Evolutionary conservation across 2,329 filamentous ascomycete species (phyloP), one percentile per base, ranked within the genome.

Genomic region (Ceratocystis eucalypticola): DNA sequence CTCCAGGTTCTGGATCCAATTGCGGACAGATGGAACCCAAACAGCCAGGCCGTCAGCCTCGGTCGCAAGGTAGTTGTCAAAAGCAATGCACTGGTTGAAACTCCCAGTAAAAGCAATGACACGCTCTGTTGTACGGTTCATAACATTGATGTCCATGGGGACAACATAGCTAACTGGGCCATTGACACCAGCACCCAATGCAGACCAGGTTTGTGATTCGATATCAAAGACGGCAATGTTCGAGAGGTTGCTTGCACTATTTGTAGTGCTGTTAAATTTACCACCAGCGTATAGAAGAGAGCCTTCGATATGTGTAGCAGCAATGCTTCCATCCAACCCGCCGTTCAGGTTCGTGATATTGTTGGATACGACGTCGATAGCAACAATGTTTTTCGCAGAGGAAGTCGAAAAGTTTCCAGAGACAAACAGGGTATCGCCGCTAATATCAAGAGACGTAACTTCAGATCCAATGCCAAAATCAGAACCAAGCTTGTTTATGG

Each of bases 1-100:
- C 45, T 85, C 75, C 20, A 96, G 77, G 70, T 95, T 94, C 72
- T 91, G 85, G 17, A 99, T 80, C 94, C 94, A 99, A 73, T 94
- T 94, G 67, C 80, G 82, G 69, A 82, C 80, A 2, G 91, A 95
- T 2, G 89, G 89, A 6, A 97, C 87, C 94, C 94, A 99, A 46
- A 97, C 80, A 15, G 91, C 93, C 72, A 99, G 91, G 1, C 92
- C 91, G 63, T 84, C 76, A 0, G 86, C 88, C 7, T 81, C 72
- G 33, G 86, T 80, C 8, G 84, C 82, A 5, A 80, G 74, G 70
- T 86, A 86, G 69, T 79, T 79, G 45, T 78, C 84, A 71, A 91
- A 93, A 0, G 81, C 82, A 33, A 87, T 81, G 69, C 96, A 84
- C 65, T 85, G 79, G 17, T 83, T 81, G 74, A 99, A 99, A 68